Conservation (phyloP, 2,329 filamentous ascomycete genomes). For the Stachybotrys echinatus region DNA sequence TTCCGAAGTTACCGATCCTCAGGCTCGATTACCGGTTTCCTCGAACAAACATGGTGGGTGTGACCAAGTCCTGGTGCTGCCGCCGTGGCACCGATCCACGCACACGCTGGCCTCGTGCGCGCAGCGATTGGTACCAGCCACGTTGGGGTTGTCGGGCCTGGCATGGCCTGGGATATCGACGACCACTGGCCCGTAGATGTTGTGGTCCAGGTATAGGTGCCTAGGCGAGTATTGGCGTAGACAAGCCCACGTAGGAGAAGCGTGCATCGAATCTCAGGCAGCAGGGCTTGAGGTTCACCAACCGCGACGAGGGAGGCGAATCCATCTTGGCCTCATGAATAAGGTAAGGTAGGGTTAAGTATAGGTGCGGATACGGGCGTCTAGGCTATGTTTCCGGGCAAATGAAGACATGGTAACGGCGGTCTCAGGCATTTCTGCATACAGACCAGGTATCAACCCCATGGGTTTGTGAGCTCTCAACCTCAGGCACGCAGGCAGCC, state of each 20-base stretch:
- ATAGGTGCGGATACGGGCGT: too few species aligned
- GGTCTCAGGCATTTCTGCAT: slow-evolving; percentile 20
- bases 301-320: not conserved
- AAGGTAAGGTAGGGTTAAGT: too few species aligned
- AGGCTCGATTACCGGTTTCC: too few species aligned
- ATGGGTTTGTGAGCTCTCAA: not conserved
- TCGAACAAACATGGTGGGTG: too few species aligned
- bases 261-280: not conserved
- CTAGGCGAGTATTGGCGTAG: not conserved
- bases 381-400: too few species aligned
- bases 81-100: too few species aligned
- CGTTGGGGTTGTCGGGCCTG: not conserved
- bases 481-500: slow-evolving; percentile 9
- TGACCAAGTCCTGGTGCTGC: too few species aligned
- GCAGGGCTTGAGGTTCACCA: not conserved
- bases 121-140: too few species aligned
- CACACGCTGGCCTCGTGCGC: too few species aligned
- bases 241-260: not conserved
- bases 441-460: slow-evolving; percentile 18
- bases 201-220: not conserved
- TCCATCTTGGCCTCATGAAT: too few species aligned
- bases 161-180: not conserved
- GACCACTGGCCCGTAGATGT: not conserved
- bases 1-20: too few species aligned
- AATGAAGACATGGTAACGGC: not conserved